Evolutionary conservation across 805 yeast species (phyloP).

Genomic region (Metschnikowia cubensis): DNA sequence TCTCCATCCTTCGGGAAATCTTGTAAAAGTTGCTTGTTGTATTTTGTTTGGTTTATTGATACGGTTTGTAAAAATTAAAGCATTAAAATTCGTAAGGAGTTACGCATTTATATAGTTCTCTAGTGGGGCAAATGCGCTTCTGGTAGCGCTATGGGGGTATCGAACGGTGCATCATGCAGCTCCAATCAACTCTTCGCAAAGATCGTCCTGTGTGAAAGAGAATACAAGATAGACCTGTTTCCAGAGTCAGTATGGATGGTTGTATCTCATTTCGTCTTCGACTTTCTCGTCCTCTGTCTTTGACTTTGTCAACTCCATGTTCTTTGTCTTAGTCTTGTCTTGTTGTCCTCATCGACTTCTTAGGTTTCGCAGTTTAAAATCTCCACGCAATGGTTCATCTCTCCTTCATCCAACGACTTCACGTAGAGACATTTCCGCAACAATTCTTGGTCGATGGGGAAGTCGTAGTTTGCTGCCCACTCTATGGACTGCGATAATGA

Average conservation of each 20-base stretch:
- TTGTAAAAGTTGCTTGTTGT: too few relatives aligned
- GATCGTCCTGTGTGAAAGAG: not conserved
- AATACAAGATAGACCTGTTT: not conserved
- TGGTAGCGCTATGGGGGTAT: not conserved
- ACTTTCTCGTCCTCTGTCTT: too few relatives aligned
- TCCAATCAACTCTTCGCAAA: not conserved
- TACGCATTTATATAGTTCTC: slow-evolving; percentile 1
- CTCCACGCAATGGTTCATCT: slow-evolving; percentile 46
- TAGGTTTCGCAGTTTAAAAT: not conserved
- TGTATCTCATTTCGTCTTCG: too few relatives aligned
- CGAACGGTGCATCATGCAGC: not conserved
- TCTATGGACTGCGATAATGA: slow-evolving; percentile 77
- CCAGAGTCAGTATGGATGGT: too few relatives aligned
- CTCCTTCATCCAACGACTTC: slow-evolving; percentile 67
- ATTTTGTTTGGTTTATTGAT: too few relatives aligned
- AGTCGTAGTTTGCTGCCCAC: slow-evolving; percentile 69
- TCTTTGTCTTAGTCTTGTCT: not conserved
- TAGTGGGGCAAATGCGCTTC: not conserved
- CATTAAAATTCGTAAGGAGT: not conserved
- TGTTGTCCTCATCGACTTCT: too few relatives aligned
- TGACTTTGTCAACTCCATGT: not conserved
- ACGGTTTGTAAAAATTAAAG: not conserved
- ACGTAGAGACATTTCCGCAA: slow-evolving; percentile 82
- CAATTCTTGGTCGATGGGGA: slow-evolving; percentile 55
- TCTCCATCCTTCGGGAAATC: too few relatives aligned